A percentile compares a stretch with the other conserved stretches of the same genome.
Evolutionary conservation across 1,284 basidiomycete species (phyloP).

Genomic region (Coniferiporia sulphurascens): DNA sequence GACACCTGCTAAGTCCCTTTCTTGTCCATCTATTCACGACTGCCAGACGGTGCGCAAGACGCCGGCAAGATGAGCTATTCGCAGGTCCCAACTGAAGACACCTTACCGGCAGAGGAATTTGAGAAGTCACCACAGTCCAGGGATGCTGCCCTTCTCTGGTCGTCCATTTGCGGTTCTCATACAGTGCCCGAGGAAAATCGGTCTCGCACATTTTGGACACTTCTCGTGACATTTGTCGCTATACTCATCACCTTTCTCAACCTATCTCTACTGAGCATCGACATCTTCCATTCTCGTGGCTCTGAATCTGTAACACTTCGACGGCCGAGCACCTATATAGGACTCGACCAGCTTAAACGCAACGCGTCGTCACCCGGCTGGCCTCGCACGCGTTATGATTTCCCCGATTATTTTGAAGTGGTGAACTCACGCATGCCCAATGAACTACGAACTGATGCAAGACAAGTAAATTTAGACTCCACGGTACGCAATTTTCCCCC

Average conservation of each 20-base stretch:
- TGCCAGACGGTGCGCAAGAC: too few relatives aligned
- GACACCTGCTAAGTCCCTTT: too few relatives aligned
- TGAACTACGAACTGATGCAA: neutral
- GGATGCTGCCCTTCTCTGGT: too few relatives aligned
- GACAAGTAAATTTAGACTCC: neutral
- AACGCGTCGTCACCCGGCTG: slow-evolving; percentile 1
- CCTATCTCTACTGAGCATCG: neutral
- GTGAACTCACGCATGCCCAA: neutral
- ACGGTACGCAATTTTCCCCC: neutral
- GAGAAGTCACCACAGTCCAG: too few relatives aligned
- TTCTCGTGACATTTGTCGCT: slow-evolving; percentile 1
- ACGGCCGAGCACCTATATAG: neutral
- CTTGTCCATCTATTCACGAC: too few relatives aligned
- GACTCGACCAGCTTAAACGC: neutral
- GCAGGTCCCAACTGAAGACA: too few relatives aligned
- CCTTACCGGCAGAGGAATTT: too few relatives aligned
- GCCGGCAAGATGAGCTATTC: too few relatives aligned
- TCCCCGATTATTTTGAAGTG: neutral
- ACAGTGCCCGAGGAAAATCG: too few relatives aligned
- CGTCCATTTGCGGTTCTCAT: too few relatives aligned
- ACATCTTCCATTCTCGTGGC: neutral
- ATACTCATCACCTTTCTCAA: neutral
- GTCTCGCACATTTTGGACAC: too few relatives aligned
- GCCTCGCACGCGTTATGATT: neutral
- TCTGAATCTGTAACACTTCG: neutral